A percentile compares a stretch with the other conserved stretches of the same genome.
These are phyloP conservation scores for Psidium friedrichsthalianum DNA, from an alignment of 345 rosid species.

Conservation along the genomic window DNA sequence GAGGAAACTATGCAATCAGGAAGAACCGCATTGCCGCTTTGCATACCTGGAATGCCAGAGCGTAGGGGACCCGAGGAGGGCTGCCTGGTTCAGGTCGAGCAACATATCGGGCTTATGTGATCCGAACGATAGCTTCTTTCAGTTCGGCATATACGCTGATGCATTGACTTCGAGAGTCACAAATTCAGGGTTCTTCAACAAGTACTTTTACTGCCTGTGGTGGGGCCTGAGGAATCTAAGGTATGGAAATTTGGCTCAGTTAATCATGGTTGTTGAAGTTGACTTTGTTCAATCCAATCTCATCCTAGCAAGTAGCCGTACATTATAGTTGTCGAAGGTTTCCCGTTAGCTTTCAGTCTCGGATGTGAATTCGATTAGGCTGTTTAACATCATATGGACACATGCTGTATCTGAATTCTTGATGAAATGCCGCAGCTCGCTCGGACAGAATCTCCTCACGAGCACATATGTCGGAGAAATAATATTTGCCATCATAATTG, in stretches of 20 bases:
- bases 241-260: conserved; percentile 1
- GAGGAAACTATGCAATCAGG: conserved; percentile 19
- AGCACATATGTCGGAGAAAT: conserved; percentile 34
- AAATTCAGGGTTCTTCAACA: conserved; percentile 18
- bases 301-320: not conserved
- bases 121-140: conserved; percentile 6
- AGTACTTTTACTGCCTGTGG: conserved; percentile 38
- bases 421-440: conserved; percentile 17
- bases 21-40: conserved; percentile 6
- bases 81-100: conserved; percentile 18
- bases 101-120: conserved; percentile 19
- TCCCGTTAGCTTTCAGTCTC: not conserved
- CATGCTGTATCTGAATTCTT: not conserved
- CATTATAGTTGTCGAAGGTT: not conserved
- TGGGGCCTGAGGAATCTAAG: conserved; percentile 44
- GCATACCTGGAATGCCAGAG: conserved; percentile 20
- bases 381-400: not conserved
- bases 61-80: conserved; percentile 8
- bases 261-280: not conserved
- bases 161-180: conserved; percentile 20
- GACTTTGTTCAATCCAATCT: not conserved
- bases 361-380: not conserved
- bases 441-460: conserved; percentile 39
- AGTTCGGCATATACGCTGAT: conserved; percentile 33
- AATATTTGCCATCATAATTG: conserved; percentile 20